Base-by-base conservation (phyloP, 768 basidiomycete species). In the Lactarius hengduanensis region DNA sequence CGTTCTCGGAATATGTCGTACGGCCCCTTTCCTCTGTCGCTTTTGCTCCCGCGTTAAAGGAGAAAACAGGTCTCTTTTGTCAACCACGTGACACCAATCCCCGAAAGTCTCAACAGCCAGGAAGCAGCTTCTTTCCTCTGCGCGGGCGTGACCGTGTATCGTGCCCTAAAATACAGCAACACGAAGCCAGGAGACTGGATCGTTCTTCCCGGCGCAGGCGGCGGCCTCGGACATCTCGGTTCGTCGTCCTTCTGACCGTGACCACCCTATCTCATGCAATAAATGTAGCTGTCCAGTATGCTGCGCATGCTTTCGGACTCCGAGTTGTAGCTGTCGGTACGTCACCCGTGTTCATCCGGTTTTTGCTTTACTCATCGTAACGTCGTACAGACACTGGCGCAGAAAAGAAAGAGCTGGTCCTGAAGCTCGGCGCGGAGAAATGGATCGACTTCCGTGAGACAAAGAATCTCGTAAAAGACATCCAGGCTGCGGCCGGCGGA, bases 81-180 rank as follows among this genome's bases (percentile, higher is more conserved):
- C 22, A 78, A 84, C 63, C 82, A 83, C 67, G 88, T 96, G 50
- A 93, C 93, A 5, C 88, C 86, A 6, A 93, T 96, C 71, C 94
- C 94, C 4, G 84, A 89, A 0, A 78, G 74, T 7, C 74, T 91
- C 40, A 81, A 82, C 47, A 89, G 88, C 63, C 83, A 84, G 2
- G 86, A 80, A 1, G 89, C 92, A 5, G 87, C 88, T 2, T 87
- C 89, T 11, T 83, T 95, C 65, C 84, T 93, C 15, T 94, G 91
- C 71, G 91, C 91, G 15, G 91, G 91, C 56, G 79, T 96, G 26
- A 95, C 94, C 3, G 91, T 91, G 1, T 96, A 93, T 73, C 88
- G 91, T 65, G 94, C 92, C 0, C 78, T 96, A 71, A 95, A 94
- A 76, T 82, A 89, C 74, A 83, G 84, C 60, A 78, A 83, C 62